Base-by-base conservation (phyloP, 306 rosid genomes). In the Quercus cerris region DNA sequence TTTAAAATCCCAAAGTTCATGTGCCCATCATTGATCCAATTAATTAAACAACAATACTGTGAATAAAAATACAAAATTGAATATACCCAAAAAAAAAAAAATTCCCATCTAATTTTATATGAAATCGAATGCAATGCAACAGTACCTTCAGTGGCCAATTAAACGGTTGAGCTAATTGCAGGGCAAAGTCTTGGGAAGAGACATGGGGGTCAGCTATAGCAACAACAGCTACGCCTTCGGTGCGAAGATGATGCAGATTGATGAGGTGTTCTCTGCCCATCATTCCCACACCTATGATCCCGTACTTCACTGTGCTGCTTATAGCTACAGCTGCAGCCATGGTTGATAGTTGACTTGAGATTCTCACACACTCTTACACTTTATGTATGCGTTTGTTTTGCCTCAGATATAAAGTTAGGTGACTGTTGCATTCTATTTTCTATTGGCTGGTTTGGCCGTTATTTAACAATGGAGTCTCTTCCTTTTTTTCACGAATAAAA, bases 181-280 rank as follows among this genome's bases (percentile, higher is more conserved):
- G 77, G 69, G 98, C 86, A 20, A 77, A 95, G 19, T 85, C 79
- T 61, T 88, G 94, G 11, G 97, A 94, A 30, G 97, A 90, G 81
- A 82, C 13, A 75, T 94, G 90, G 20, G 98, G 98, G 31, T 92
- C 98, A 15, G 97, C 98, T 66, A 94, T 78, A 82, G 98, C 98
- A 2, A 84, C 89, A 2, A 92, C 98, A 23, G 84, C 85, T 11
- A 80, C 94, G 33, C 87, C 90, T 80, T 88, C 77, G 4, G 52
- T 55, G 41, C 94, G 91, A 63, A 91, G 98, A 87, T 92, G 97
- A 83, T 87, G 23, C 71, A 94, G 69, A 85, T 92, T 94, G 67
- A 94, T 74, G 61, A 94, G 97, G 87, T 92, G 98, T 82, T 92
- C 97, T 55, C 97, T 86, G 56, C 99, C 99, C 99, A 94, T 94